Evolutionary conservation across 208 protist genomes (phyloP), one percentile per base, ranked within the genome.

Genomic region (Balamuthia mandrillaris): DNA sequence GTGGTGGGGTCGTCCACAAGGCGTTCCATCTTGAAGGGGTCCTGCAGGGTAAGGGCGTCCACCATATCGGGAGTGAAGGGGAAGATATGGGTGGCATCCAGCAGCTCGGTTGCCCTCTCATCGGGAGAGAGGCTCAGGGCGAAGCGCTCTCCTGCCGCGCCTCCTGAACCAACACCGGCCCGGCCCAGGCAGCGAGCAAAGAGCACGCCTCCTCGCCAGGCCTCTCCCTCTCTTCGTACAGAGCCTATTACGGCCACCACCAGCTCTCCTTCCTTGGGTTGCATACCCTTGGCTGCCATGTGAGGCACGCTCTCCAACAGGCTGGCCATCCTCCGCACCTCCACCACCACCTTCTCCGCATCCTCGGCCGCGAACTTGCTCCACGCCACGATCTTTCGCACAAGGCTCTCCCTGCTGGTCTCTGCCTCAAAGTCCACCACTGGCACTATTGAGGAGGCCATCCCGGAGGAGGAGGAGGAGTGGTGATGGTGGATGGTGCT

Each of bases 391-490:
- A 74, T 74, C 41, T 74, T 74, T 29, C 33, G 24, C 21, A 42
- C 65, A 14, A 74, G 65, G 27, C 51, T 74, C 41, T 74, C 65
- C n/a, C 51, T 37, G 65, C 65, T 42, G 14, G 65, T n/a, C 39
- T 74, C 65, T 37, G 65, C 65, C 37, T 74, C 65, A 42, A 52
- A 74, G 65, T 74, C 65, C 41, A 74, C 51, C n/a, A n/a, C n/a
- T n/a, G n/a, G n/a, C n/a, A n/a, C n/a, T n/a, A n/a, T n/a, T n/a
- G n/a, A n/a, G n/a, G n/a, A n/a, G n/a, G n/a, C n/a, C n/a, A n/a
- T n/a, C n/a, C n/a, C n/a, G n/a, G n/a, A n/a, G n/a, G n/a, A n/a
- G n/a, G n/a, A n/a, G n/a, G n/a, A n/a, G n/a, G n/a, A n/a, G n/a
- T n/a, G n/a, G n/a, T n/a, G n/a, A n/a, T n/a, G n/a, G n/a, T n/a